Evolutionary conservation across 2,329 filamentous ascomycete genomes (phyloP), one percentile per base, ranked within the genome.

Genomic region (Aspergillus latus): DNA sequence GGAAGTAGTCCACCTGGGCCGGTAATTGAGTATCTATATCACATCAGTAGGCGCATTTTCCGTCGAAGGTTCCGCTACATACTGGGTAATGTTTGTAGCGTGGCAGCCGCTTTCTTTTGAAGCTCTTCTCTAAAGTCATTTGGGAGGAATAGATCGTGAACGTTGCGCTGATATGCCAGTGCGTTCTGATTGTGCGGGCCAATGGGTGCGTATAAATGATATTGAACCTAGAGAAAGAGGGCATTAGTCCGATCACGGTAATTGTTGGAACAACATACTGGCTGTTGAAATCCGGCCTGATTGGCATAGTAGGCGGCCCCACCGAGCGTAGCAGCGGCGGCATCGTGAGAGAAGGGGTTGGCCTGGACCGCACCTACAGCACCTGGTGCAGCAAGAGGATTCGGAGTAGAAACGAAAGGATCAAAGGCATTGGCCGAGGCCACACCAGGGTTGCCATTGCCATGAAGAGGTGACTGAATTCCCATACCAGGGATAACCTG

Each of bases 111-210:
- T 74, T 93, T 96, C 74, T 89, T 91, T 68, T 96, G 91, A 60
- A 96, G 77, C 32, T 97, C 92, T 75, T 97, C 90, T 53, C 94
- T 84, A 5, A 96, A 75, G 57, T 90, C 87, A 66, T 96, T 92
- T 0, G 91, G 86, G 43, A 97, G 83, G 73, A 99, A 99, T 62
- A 97, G 90, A 68, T 97, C 92, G 68, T 95, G 90, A 1, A 90
- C 86, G 56, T 88, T 87, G 57, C 90, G 86, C 70, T 99, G 93
- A 68, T 96, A 96, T 2, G 88, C 86, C 62, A 89, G 80, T 30
- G 96, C 80, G 61, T 91, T 91, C 60, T 93, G 89, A 58, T 86
- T 84, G 69, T 92, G 85, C n/a, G 90, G 87, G 5, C 90, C 91
- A 55, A 92, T 83, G 0, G 92, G 92, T 32, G 91, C 90, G 72